These are phyloP conservation scores for Candida nonsorbophila DNA, from an alignment of 805 yeast genomes.

Conservation along the genomic window DNA sequence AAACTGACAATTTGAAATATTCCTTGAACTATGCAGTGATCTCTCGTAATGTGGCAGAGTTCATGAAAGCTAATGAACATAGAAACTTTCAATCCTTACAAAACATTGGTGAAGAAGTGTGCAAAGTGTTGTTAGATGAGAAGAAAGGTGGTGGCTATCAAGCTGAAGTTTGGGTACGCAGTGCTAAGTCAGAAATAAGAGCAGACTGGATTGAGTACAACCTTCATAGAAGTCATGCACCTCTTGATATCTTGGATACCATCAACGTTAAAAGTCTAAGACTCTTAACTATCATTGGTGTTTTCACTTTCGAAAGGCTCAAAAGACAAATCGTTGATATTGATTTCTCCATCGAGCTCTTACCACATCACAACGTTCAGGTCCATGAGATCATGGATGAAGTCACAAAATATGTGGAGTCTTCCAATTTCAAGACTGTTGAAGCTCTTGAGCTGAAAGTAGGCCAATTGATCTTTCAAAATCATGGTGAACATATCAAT, in stretches of 20 bases:
- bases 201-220: constrained; percentile 45
- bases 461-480: constrained; percentile 50
- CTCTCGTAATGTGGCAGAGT: constrained; percentile 56
- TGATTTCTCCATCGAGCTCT: constrained; percentile 30
- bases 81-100: constrained; percentile 38
- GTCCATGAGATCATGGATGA: constrained; percentile 41
- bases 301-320: constrained; percentile 83
- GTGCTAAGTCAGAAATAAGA: constrained; percentile 54
- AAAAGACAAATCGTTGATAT: constrained; percentile 77
- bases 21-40: constrained; percentile 88
- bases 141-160: constrained; percentile 42
- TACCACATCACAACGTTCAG: constrained; percentile 25
- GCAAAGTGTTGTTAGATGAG: constrained; percentile 38
- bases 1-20: constrained; percentile 71
- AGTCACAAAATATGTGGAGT: constrained; percentile 60
- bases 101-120: constrained; percentile 44
- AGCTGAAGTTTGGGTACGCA: constrained; percentile 35
- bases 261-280: constrained; percentile 46
- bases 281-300: constrained; percentile 81
- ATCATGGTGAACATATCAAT: constrained; percentile 26
- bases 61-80: constrained; percentile 38
- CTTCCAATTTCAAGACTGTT: constrained; percentile 82
- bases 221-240: constrained; percentile 23
- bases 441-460: constrained; percentile 83
- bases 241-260: constrained; percentile 12